phyloP scores from a whole-genome alignment of 176 grass and related monocot species.

The Olyra latifolia region DNA sequence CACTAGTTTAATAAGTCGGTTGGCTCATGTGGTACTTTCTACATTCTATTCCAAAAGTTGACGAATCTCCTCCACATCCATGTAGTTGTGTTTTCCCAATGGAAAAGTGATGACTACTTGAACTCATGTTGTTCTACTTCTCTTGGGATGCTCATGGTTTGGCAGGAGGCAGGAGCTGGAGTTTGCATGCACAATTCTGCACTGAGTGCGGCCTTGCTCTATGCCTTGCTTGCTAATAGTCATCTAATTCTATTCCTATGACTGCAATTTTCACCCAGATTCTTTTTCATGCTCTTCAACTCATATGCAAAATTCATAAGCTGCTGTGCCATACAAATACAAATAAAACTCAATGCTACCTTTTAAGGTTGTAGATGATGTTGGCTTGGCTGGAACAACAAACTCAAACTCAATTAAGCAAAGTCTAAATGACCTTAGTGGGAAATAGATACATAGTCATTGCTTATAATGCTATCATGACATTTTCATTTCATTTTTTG shows the following conservation, averaged over 20 bases:
- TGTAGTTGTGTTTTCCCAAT: not conserved
- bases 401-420: not conserved
- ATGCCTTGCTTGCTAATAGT: not conserved
- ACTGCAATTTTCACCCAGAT: not conserved
- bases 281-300: not conserved
- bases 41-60: constrained; percentile 1
- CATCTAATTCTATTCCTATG: not conserved
- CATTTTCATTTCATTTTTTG: constrained; percentile 16
- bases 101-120: not conserved
- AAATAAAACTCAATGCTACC: not conserved
- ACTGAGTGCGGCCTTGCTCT: not conserved
- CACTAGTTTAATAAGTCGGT: not conserved
- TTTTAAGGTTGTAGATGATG: constrained; percentile 6
- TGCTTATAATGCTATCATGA: not conserved
- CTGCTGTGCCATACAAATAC: not conserved
- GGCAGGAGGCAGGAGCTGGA: not conserved
- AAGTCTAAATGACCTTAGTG: not conserved
- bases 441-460: not conserved
- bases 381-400: not conserved
- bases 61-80: not conserved
- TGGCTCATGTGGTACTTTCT: constrained; percentile 6
- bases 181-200: not conserved
- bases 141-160: constrained; percentile 8
- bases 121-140: not conserved
- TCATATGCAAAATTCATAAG: not conserved